phyloP scores from a whole-genome alignment of 1,284 basidiomycete genomes.

The Phellopilus nigrolimitatus region DNA sequence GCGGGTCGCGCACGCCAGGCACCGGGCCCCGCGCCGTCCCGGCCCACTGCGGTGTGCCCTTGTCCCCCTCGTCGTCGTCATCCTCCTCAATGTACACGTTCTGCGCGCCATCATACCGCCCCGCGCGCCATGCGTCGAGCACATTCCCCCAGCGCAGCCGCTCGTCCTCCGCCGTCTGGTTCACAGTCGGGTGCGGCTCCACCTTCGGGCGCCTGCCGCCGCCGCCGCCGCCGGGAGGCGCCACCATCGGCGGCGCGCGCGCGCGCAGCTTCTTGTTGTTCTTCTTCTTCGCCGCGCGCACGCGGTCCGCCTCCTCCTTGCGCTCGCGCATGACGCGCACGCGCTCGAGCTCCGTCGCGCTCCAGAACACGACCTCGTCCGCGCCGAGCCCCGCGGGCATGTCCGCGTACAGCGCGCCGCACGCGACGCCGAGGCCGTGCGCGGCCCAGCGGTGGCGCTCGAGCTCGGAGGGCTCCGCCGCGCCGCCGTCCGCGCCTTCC shows the following conservation, averaged over 20 bases:
- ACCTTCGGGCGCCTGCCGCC: neutral
- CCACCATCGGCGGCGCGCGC: neutral
- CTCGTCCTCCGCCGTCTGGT: constrained; percentile 20
- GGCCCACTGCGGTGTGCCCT: neutral
- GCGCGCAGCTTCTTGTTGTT: neutral
- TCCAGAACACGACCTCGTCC: constrained; percentile 46
- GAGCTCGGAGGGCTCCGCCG: constrained; percentile 25
- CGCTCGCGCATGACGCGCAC: constrained; percentile 8
- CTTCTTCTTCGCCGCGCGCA: constrained; percentile 1
- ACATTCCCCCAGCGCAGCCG: constrained; percentile 46
- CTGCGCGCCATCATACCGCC: constrained; percentile 31
- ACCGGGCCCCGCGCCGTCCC: constrained; percentile 9
- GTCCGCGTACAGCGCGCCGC: constrained; percentile 62
- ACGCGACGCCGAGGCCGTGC: constrained; percentile 61
- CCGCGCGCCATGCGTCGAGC: constrained; percentile 46
- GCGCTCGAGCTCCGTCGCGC: constrained; percentile 10
- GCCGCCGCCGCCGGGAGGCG: neutral
- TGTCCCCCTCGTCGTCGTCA: constrained; percentile 5
- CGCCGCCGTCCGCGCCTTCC: no score
- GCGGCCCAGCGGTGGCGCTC: constrained; percentile 64
- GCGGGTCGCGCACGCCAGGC: constrained; percentile 17
- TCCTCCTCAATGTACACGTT: constrained; percentile 11
- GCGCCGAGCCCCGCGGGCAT: constrained; percentile 57
- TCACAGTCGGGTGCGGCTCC: constrained; percentile 3
- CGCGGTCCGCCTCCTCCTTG: neutral